Conservation (phyloP, 2,329 filamentous ascomycete genomes). For the Colletotrichum graminicola region DNA sequence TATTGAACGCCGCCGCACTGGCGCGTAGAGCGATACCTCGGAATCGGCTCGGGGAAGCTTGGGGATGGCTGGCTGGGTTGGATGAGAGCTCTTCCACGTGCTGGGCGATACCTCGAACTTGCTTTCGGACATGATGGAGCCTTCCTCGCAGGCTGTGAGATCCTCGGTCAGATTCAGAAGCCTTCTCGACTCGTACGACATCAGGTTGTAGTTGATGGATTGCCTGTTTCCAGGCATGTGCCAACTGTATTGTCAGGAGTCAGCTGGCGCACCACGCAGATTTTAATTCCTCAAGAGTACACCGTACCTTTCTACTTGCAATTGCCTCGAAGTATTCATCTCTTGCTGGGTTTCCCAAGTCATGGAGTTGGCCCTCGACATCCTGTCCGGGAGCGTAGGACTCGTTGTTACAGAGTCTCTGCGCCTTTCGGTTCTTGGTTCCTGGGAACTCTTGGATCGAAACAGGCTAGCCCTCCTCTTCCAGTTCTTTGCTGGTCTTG, state of each 20-base stretch:
- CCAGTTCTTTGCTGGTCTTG: constrained; percentile 33
- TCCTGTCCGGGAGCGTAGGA: constrained; percentile 36
- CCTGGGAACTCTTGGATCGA: constrained; percentile 42
- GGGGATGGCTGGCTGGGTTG: constrained; percentile 44
- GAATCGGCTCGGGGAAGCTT: constrained; percentile 58
- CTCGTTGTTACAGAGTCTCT: constrained; percentile 21
- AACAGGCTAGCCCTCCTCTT: constrained; percentile 41
- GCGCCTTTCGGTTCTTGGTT: constrained; percentile 23
- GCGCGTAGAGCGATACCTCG: constrained; percentile 61
- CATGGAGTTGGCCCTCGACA: constrained; percentile 42
- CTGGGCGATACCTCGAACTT: constrained; percentile 49
- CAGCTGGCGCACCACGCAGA: constrained; percentile 5
- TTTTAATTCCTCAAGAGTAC: too few relatives aligned
- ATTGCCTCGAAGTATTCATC: constrained; percentile 42
- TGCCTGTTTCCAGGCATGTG: constrained; percentile 50
- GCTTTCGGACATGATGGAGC: constrained; percentile 52
- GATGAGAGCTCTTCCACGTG: constrained; percentile 54
- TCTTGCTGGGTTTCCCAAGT: constrained; percentile 40
- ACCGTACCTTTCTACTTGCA: constrained; percentile 41
- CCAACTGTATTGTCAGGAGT: constrained; percentile 47
- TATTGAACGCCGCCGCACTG: constrained; percentile 61
- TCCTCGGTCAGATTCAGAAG: constrained; percentile 56
- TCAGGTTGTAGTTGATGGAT: constrained; percentile 58
- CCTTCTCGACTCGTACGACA: constrained; percentile 60
- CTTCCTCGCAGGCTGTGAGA: constrained; percentile 48